Evolutionary conservation across 2,329 filamentous ascomycete species (phyloP).

Genomic region (Neurospora crassa): DNA sequence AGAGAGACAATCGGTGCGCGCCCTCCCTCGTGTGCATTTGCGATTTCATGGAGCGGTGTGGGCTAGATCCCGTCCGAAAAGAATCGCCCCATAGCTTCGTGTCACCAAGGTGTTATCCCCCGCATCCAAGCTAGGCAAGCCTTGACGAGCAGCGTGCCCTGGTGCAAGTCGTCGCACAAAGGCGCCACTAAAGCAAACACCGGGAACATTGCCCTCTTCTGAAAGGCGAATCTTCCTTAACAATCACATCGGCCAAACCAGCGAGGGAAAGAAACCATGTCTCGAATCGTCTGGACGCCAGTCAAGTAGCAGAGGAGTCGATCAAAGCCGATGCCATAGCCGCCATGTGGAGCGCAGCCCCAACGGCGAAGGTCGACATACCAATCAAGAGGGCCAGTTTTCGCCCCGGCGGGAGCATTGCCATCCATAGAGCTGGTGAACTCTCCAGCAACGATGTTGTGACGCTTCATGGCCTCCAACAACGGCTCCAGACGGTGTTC

Average conservation of each 20-base stretch:
- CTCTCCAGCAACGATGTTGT: conserved; percentile 41
- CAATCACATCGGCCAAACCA: conserved; percentile 57
- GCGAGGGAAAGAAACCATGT: conserved; percentile 78
- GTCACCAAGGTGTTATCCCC: conserved; percentile 7
- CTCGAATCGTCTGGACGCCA: conserved; percentile 72
- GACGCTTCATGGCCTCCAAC: conserved; percentile 58
- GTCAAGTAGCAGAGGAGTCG: conserved; percentile 74
- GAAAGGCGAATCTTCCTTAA: conserved; percentile 21
- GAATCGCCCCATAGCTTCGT: conserved; percentile 18
- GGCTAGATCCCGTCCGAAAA: neutral
- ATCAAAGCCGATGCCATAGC: conserved; percentile 86
- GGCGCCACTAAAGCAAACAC: neutral
- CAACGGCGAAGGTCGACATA: conserved; percentile 82
- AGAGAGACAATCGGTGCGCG: neutral
- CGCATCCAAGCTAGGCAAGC: conserved; percentile 29
- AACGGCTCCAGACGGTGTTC: conserved; percentile 66
- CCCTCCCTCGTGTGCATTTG: neutral
- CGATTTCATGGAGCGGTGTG: conserved; percentile 2
- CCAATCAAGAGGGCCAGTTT: conserved; percentile 54
- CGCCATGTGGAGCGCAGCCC: conserved; percentile 86
- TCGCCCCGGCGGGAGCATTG: conserved; percentile 4
- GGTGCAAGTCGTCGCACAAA: conserved; percentile 6
- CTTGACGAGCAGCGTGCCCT: conserved; percentile 27
- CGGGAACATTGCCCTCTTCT: conserved; percentile 3
- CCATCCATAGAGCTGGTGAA: conserved; percentile 12